A percentile compares a stretch with the other conserved stretches of the same genome.
These are phyloP conservation scores for Trametes versicolor DNA, from an alignment of 1,284 basidiomycete genomes.

Conservation along the genomic window DNA sequence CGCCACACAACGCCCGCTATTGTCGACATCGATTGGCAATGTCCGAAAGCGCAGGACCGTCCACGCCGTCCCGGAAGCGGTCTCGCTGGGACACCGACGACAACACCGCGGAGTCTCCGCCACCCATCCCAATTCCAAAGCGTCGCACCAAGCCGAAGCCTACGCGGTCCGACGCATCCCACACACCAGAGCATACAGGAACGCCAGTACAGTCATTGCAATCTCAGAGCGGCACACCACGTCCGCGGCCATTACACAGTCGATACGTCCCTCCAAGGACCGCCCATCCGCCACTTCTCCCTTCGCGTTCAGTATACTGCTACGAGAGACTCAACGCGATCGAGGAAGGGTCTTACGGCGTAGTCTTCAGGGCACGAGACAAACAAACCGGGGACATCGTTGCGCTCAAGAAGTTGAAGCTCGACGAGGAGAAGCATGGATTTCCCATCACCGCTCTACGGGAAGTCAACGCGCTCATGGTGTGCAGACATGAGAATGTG, in stretches of 20 bases:
- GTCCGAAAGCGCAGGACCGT: constrained; percentile 36
- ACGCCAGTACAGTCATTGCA: constrained; percentile 19
- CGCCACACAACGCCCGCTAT: constrained; percentile 2
- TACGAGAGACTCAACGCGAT: constrained; percentile 98
- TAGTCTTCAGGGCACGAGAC: constrained; percentile 95
- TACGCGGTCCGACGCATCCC: constrained; percentile 18
- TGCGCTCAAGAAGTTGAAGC: constrained; percentile 97
- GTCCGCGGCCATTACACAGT: constrained; percentile 56
- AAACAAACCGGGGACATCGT: constrained; percentile 95
- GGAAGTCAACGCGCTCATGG: constrained; percentile 95
- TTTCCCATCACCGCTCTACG: constrained; percentile 98
- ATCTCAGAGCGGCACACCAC: constrained; percentile 27
- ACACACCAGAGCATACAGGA: constrained; percentile 29
- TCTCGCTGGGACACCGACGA: constrained; percentile 76
- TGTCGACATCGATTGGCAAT: constrained; percentile 21
- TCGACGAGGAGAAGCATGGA: constrained; percentile 97
- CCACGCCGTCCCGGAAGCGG: constrained; percentile 65
- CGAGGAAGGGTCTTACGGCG: constrained; percentile 98
- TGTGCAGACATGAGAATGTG: constrained; percentile 93
- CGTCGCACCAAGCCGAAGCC: constrained; percentile 38
- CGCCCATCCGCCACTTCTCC: constrained; percentile 77
- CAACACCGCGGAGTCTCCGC: constrained; percentile 38
- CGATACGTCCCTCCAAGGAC: constrained; percentile 79
- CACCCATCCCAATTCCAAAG: constrained; percentile 37
- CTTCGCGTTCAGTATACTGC: constrained; percentile 91